phyloP scores from a whole-genome alignment of 83 land plant genomes.

The Thuja plicata region DNA sequence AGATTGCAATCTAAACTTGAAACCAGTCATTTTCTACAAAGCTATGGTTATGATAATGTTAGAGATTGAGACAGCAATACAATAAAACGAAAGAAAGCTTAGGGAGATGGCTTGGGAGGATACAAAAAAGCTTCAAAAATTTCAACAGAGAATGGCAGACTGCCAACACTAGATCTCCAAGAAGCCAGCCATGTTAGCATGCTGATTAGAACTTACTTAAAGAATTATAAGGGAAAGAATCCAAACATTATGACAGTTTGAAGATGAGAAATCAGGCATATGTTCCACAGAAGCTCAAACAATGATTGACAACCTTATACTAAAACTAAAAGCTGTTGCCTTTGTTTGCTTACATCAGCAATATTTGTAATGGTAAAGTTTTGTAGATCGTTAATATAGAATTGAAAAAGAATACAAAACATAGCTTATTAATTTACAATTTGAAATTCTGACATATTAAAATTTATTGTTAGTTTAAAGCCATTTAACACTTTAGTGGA shows the following conservation, averaged over 20 bases:
- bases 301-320: neutral
- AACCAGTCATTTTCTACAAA: neutral
- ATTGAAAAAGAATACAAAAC: neutral
- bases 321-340: neutral
- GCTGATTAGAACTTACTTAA: neutral
- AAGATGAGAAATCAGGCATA: neutral
- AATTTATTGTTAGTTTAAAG: neutral
- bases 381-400: neutral
- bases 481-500: neutral
- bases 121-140: neutral
- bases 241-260: neutral
- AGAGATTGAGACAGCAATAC: neutral
- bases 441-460: neutral
- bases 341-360: neutral
- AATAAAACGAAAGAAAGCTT: neutral
- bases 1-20: neutral
- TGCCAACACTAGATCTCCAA: neutral
- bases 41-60: neutral
- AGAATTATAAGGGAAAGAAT: neutral
- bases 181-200: neutral
- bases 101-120: neutral
- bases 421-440: neutral
- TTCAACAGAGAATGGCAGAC: neutral
- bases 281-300: neutral
- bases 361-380: neutral